These are phyloP conservation scores for Kwoniella heveanensis DNA, from an alignment of 768 basidiomycete species.

Conservation along the genomic window DNA sequence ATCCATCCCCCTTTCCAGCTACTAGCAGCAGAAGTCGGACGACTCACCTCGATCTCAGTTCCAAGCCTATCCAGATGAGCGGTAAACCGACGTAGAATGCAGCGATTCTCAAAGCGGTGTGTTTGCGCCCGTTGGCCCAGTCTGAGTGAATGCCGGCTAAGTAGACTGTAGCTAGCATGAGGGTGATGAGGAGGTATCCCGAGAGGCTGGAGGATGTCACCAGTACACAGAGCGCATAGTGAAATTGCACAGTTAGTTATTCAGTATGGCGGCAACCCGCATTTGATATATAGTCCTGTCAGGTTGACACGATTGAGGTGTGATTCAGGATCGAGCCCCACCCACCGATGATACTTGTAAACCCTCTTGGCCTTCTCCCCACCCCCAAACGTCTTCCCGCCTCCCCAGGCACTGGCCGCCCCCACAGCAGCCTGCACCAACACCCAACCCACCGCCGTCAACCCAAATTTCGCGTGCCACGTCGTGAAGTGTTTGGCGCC, in stretches of 20 bases:
- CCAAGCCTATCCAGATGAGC: constrained; percentile 40
- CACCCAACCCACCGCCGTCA: constrained; percentile 67
- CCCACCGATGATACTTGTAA: constrained; percentile 77
- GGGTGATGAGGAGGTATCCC: constrained; percentile 70
- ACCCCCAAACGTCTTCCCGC: constrained; percentile 71
- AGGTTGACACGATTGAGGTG: too few species aligned
- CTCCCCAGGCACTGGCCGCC: constrained; percentile 75
- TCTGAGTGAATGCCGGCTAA: constrained; percentile 72
- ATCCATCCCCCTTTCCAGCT: too few species aligned
- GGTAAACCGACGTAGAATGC: constrained; percentile 49
- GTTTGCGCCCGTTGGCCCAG: constrained; percentile 59
- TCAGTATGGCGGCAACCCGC: too few species aligned
- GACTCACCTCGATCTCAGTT: constrained; percentile 44
- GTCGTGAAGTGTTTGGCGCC: constrained; percentile 65
- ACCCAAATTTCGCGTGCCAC: constrained; percentile 78
- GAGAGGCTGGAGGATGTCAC: constrained; percentile 61
- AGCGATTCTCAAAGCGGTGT: constrained; percentile 30
- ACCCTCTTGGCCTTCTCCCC: constrained; percentile 69
- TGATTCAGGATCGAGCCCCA: too few species aligned
- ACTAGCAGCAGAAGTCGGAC: not conserved
- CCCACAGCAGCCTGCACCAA: constrained; percentile 65
- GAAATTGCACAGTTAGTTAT: too few species aligned
- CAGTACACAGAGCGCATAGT: too few species aligned
- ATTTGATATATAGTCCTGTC: too few species aligned
- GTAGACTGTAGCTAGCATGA: constrained; percentile 66